Conservation (phyloP, 2,329 filamentous ascomycete genomes). For the Aspergillus niger region DNA sequence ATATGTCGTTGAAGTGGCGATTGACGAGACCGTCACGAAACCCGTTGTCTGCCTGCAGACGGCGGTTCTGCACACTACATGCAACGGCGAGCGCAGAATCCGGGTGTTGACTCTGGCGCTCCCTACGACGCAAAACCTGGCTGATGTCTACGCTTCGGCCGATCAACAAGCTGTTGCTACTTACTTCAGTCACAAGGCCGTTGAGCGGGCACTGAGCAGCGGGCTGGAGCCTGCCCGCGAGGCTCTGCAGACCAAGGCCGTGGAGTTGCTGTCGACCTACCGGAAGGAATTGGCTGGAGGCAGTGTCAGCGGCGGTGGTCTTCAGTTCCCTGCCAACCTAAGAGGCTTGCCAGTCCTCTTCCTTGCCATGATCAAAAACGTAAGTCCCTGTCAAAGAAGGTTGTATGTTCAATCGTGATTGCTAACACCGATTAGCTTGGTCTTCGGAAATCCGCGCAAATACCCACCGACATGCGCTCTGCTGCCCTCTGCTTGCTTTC, state of each 20-base stretch:
- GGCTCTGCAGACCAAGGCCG: slow-evolving; percentile 84
- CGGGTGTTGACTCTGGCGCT: slow-evolving; percentile 90
- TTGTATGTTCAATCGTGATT: background rate
- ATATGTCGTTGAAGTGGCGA: slow-evolving; percentile 97
- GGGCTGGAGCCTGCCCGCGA: slow-evolving; percentile 90
- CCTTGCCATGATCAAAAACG: slow-evolving; percentile 92
- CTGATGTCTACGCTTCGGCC: slow-evolving; percentile 90
- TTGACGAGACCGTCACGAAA: slow-evolving; percentile 91
- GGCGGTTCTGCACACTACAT: slow-evolving; percentile 94
- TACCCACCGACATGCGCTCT: slow-evolving; percentile 89
- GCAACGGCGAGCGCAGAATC: slow-evolving; percentile 94
- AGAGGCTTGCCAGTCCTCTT: slow-evolving; percentile 87
- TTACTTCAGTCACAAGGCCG: slow-evolving; percentile 97
- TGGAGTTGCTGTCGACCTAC: slow-evolving; percentile 91
- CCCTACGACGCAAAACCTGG: slow-evolving; percentile 86
- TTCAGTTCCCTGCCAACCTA: slow-evolving; percentile 93
- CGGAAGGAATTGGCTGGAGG: slow-evolving; percentile 95
- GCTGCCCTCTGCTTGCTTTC: slow-evolving; percentile 93
- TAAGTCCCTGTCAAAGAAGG: slow-evolving; percentile 50
- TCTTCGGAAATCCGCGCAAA: slow-evolving; percentile 87
- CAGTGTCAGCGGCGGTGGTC: slow-evolving; percentile 86
- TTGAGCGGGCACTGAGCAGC: slow-evolving; percentile 81
- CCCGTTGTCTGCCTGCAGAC: slow-evolving; percentile 90
- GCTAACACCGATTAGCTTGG: slow-evolving; percentile 57
- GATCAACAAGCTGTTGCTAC: slow-evolving; percentile 91